A percentile compares a stretch with the other conserved stretches of the same genome.
These are phyloP conservation scores for Termitomyces sp. DNA, from an alignment of 768 basidiomycete genomes.

Conservation along the genomic window DNA sequence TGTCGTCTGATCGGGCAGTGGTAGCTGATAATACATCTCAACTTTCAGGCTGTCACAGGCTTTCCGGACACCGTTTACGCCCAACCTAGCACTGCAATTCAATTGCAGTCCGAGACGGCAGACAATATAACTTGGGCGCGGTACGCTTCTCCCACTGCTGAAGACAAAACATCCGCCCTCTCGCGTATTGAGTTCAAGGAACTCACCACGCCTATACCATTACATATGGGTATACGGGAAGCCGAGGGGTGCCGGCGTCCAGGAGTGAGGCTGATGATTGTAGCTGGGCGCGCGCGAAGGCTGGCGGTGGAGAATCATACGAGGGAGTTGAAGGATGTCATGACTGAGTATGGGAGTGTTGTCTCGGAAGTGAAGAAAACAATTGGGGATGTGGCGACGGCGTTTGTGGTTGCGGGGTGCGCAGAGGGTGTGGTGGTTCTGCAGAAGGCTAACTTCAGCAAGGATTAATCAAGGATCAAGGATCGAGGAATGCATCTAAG, in stretches of 20 bases:
- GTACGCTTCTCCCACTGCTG: conserved; percentile 37
- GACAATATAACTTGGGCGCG: conserved; percentile 75
- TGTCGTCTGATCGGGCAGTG: neutral
- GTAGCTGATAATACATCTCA: neutral
- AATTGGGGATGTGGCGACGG: conserved; percentile 80
- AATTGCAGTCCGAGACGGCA: conserved; percentile 78
- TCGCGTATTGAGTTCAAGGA: conserved; percentile 63
- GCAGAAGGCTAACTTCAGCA: conserved; percentile 41
- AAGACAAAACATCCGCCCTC: conserved; percentile 29
- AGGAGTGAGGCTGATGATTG: conserved; percentile 46
- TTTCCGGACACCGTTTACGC: conserved; percentile 74
- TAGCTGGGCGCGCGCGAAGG: conserved; percentile 74
- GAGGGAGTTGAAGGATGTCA: conserved; percentile 63
- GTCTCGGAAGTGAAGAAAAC: conserved; percentile 73
- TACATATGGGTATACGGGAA: conserved; percentile 54
- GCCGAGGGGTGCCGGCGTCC: conserved; percentile 25
- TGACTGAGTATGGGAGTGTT: conserved; percentile 52
- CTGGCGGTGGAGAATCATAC: conserved; percentile 70
- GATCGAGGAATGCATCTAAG: neutral
- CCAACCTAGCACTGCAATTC: conserved; percentile 55
- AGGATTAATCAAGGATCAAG: neutral
- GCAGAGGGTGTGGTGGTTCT: conserved; percentile 64
- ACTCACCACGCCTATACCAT: conserved; percentile 49
- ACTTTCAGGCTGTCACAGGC: conserved; percentile 29
- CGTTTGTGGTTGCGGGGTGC: conserved; percentile 62